Evolutionary conservation across 495 filamentous ascomycete species (phyloP), one percentile per base, ranked within the genome.

Genomic region (Xylaria castorea): DNA sequence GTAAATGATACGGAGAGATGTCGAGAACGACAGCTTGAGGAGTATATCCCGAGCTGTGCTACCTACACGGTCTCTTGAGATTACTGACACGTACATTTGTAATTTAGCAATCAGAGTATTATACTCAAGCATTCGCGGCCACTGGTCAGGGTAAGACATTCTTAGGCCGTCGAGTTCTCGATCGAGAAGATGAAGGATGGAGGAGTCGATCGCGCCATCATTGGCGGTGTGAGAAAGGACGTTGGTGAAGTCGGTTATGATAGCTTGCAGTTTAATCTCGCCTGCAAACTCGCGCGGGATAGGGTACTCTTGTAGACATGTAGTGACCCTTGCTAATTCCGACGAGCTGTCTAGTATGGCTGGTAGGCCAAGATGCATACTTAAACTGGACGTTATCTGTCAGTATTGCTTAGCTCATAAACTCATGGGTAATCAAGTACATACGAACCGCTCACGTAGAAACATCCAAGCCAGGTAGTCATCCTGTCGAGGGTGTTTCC

Each of bases 401-500:
- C 44, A 66, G 50, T 25, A 11, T 57, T 27, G 1, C n/a, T 3
- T 40, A 32, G 11, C 44, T n/a, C 50, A 50, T 30, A 57, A 57
- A 40, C 2, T 1, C 16, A 16, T 9, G 14, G 46, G 6, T 14
- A n/a, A 5, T n/a, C n/a, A 36, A 22, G 34, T 22, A 60, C 79
- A 65, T 75, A 81, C 79, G 70, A 74, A 55, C 73, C 76, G 67
- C 74, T 79, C 9, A 80, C 74, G 14, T 77, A 74, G 42, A 80
- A 79, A 57, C 79, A 81, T 22, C 74, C 79, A 48, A 81, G 61
- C 79, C 79, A 81, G 8, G 79, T 79, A 30, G 68, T 77, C 44
- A 64, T 68, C 46, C 78, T 72, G 32, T 76, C 75, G 12, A 74
- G 75, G 16, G 69, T 11, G 27, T 46, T 78, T 25, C 74, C 76